Evolutionary conservation across 176 grass and related monocot species (phyloP), one percentile per base, ranked within the genome.

Genomic region (Eragrostis curvula): DNA sequence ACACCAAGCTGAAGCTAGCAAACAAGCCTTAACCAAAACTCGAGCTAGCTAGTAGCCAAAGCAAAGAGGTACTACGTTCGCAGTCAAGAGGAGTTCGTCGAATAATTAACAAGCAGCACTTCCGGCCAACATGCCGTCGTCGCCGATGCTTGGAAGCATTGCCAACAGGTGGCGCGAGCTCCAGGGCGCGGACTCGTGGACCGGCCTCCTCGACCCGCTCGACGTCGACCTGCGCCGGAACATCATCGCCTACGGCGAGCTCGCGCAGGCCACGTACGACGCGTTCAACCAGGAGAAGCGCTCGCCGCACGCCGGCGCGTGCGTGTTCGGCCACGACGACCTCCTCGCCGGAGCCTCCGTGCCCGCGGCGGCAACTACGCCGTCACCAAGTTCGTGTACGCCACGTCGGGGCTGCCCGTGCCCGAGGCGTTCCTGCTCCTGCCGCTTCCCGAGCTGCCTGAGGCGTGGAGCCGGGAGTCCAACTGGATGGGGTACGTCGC

Each of bases 401-500:
- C 96, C 28, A 99, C 93, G 7, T 88, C 91, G 7, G 70, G 44
- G 25, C 75, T 57, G 8, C 75, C 75, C 21, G 18, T 99, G 41
- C 91, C 93, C 0, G 89, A 93, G 1, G 82, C 89, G 30, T 93
- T 99, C 88, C 68, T 99, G n/a, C 6, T 99, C 4, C 80, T 73
- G 62, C 84, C 93, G 20, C 59, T 80, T 36, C 64, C 67, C 41
- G 32, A 32, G 28, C 60, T 86, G 32, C 73, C 48, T 47, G 55
- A 79, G 41, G 59, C 85, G 24, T 94, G 96, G 89, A 52, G 79
- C 82, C 70, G 78, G 77, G 87, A 88, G 73, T 94, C 91, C 16
- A 99, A 98, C 73, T 98, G 93, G 90, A 98, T 98, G 67, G 93
- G 96, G 0, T 98, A 87, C 67, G 83, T 98, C 30, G 96, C 96